These are phyloP conservation scores for Globisporangium sylvaticum DNA, from an alignment of 352 stramenopile species.

Conservation along the genomic window DNA sequence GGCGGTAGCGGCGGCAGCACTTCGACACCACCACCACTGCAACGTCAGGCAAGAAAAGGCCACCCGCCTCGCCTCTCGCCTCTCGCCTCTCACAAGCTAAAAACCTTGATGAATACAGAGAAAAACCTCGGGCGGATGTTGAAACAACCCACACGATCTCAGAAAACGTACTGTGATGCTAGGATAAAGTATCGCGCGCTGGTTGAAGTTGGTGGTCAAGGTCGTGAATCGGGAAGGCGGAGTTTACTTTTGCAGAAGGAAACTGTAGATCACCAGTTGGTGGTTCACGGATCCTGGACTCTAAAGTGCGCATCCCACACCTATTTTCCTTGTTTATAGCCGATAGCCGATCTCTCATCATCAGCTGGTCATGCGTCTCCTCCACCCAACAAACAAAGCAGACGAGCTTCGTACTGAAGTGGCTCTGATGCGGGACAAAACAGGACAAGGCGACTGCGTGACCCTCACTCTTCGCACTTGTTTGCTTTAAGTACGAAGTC, in stretches of 20 bases:
- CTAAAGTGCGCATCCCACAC: not conserved
- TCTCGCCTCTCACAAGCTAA: not conserved
- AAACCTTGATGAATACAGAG: not conserved
- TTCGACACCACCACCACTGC: constrained; percentile 7
- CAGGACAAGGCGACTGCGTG: not conserved
- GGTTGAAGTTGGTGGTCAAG: constrained; percentile 9
- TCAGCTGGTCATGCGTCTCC: not conserved
- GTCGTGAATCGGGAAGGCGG: too few species aligned
- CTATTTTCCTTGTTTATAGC: constrained; percentile 1
- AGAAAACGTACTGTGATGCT: not conserved
- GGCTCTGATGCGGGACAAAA: not conserved
- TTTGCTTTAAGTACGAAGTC: not conserved
- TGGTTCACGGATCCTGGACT: constrained; percentile 5
- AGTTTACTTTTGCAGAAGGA: not conserved
- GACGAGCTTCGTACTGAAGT: constrained; percentile 1
- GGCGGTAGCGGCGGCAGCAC: not conserved
- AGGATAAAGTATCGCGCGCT: not conserved
- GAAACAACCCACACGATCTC: constrained; percentile 5
- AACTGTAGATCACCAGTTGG: constrained; percentile 5
- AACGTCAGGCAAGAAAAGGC: constrained; percentile 7
- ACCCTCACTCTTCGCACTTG: not conserved
- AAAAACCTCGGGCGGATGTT: not conserved
- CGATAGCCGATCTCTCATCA: not conserved
- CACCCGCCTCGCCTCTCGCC: too few species aligned
- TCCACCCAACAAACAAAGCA: constrained; percentile 3